Conservation (phyloP, 1,284 basidiomycete species). For the Moesziomyces antarcticus region DNA sequence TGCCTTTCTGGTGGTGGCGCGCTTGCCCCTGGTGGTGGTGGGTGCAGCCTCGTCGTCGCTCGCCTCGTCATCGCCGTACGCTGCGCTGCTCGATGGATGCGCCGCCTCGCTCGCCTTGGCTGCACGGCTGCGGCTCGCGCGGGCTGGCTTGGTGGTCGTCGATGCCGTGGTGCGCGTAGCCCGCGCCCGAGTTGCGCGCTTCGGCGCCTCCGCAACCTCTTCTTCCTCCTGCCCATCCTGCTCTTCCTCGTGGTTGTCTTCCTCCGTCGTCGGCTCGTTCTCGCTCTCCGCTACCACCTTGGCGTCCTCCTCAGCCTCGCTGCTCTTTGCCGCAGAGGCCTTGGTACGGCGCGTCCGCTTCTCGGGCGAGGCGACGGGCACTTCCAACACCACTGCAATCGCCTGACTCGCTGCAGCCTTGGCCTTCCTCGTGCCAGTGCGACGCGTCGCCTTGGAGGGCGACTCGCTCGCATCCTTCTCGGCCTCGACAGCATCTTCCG, state of each 20-base stretch:
- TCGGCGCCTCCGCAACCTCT: conserved; percentile 8
- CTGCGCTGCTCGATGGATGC: conserved; percentile 30
- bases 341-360: conserved; percentile 15
- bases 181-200: conserved; percentile 22
- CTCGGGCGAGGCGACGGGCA: conserved; percentile 7
- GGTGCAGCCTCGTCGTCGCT: conserved; percentile 16
- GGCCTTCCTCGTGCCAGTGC: conserved; percentile 22
- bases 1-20: background rate
- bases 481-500: background rate
- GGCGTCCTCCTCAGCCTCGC: background rate
- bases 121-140: conserved; percentile 8
- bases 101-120: conserved; percentile 4
- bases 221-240: background rate
- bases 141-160: conserved; percentile 5
- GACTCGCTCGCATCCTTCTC: conserved; percentile 9
- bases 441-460: conserved; percentile 22
- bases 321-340: conserved; percentile 6
- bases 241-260: background rate
- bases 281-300: background rate
- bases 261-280: background rate
- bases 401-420: conserved; percentile 24
- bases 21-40: conserved; percentile 4
- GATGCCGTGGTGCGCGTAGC: conserved; percentile 2
- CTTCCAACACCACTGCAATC: conserved; percentile 9
- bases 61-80: conserved; percentile 39